phyloP scores from a whole-genome alignment of 192 early-diverging fungal species.

The Diversispora eburnea region DNA sequence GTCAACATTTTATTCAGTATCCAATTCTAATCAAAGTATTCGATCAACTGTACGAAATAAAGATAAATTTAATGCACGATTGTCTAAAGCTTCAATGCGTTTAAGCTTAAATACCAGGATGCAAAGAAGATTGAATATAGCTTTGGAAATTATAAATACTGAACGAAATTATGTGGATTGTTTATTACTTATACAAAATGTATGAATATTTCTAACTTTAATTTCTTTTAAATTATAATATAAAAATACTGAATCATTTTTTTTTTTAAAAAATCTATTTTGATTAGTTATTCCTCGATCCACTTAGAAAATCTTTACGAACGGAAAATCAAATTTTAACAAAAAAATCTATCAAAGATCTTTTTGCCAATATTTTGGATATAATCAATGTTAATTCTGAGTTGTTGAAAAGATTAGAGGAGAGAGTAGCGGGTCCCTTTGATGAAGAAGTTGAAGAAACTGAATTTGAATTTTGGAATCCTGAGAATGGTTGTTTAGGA shows the following conservation, averaged over 20 bases:
- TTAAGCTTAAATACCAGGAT: conserved; percentile 31
- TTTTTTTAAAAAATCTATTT: conserved; percentile 35
- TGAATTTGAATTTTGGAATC: conserved; percentile 32
- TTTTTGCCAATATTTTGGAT: conserved; percentile 67
- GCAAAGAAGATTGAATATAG: conserved; percentile 58
- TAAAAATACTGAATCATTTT: not conserved
- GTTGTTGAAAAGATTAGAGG: conserved; percentile 56
- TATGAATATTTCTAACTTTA: not conserved
- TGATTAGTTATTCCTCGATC: conserved; percentile 29
- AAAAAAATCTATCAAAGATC: conserved; percentile 55
- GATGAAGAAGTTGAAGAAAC: conserved; percentile 30
- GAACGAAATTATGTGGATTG: conserved; percentile 85
- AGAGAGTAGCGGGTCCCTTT: conserved; percentile 41
- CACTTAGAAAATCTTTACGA: conserved; percentile 34
- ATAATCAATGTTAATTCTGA: conserved; percentile 57
- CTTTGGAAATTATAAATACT: conserved; percentile 76
- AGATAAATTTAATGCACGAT: not conserved
- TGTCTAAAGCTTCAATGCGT: not conserved
- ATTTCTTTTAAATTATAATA: no score
- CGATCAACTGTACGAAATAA: not conserved
- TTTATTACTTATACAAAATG: conserved; percentile 60
- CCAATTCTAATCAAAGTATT: not conserved
- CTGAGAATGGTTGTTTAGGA: conserved; percentile 56
- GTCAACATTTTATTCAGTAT: not conserved
- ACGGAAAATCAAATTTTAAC: conserved; percentile 62